Conservation (phyloP, 805 yeast genomes). For the Hanseniaspora pseudoguilliermondii region DNA sequence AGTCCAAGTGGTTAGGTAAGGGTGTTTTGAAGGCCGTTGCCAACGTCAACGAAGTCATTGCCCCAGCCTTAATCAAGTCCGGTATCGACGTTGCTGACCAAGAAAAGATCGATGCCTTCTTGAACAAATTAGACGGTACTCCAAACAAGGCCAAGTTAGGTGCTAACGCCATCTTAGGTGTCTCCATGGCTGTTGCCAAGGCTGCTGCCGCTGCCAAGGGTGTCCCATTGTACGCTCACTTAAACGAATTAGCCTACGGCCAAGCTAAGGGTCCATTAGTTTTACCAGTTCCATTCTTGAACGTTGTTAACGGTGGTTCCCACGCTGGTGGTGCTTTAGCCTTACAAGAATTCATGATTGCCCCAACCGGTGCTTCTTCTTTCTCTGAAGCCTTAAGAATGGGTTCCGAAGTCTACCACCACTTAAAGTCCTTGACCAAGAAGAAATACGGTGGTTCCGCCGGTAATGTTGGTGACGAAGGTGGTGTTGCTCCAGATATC, state of each 20-base stretch:
- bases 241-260: slow-evolving; percentile 53
- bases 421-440: slow-evolving; percentile 83
- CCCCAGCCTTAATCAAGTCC: slow-evolving; percentile 80
- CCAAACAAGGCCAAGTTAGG: slow-evolving; percentile 95
- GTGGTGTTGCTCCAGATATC: slow-evolving; percentile 99
- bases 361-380: slow-evolving; percentile 78
- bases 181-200: slow-evolving; percentile 90
- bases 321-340: slow-evolving; percentile 99
- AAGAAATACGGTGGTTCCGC: slow-evolving; percentile 95
- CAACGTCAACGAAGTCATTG: slow-evolving; percentile 89
- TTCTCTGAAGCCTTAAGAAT: slow-evolving; percentile 94
- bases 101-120: slow-evolving; percentile 73
- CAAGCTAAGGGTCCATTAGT: slow-evolving; percentile 68
- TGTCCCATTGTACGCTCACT: slow-evolving; percentile 86
- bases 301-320: slow-evolving; percentile 98
- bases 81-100: slow-evolving; percentile 78
- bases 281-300: slow-evolving; percentile 97
- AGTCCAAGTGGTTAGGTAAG: slow-evolving; percentile 95
- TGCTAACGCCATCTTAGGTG: slow-evolving; percentile 98
- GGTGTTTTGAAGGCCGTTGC: slow-evolving; percentile 96
- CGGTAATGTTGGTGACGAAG: slow-evolving; percentile 99
- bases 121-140: slow-evolving; percentile 83
- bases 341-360: slow-evolving; percentile 99
- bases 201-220: slow-evolving; percentile 96
- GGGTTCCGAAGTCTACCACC: slow-evolving; percentile 97